These are phyloP conservation scores for Babesia gibsoni DNA, from an alignment of 169 alveolate species.

Conservation along the genomic window DNA sequence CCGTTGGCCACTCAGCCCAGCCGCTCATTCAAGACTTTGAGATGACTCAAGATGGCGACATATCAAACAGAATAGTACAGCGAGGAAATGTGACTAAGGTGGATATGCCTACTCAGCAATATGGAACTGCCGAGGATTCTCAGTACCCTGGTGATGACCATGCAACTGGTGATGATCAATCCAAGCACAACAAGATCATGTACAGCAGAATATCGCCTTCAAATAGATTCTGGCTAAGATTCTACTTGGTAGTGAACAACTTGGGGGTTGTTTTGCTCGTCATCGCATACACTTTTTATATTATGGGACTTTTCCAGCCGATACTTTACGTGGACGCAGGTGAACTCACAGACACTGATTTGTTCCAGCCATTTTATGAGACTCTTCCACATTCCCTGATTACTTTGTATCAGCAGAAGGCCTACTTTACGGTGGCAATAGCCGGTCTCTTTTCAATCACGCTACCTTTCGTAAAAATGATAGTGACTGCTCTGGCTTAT, in stretches of 20 bases:
- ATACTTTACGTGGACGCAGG: slow-evolving; percentile 56
- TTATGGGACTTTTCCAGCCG: slow-evolving; percentile 35
- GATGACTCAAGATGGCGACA: neutral
- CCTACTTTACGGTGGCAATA: slow-evolving; percentile 41
- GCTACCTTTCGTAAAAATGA: slow-evolving; percentile 60
- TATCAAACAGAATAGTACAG: neutral
- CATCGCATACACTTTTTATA: slow-evolving; percentile 47
- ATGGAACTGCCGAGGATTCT: neutral
- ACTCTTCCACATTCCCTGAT: slow-evolving; percentile 54
- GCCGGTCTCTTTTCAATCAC: slow-evolving; percentile 44
- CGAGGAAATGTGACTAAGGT: slow-evolving; percentile 7
- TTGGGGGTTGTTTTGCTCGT: slow-evolving; percentile 19
- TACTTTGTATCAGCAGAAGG: slow-evolving; percentile 41
- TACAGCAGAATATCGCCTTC: slow-evolving; percentile 35
- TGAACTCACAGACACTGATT: slow-evolving; percentile 42
- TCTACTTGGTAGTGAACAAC: slow-evolving; percentile 19
- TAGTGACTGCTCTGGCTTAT: slow-evolving; percentile 26
- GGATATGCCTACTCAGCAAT: neutral
- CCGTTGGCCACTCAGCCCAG: too few relatives aligned
- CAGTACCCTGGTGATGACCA: neutral
- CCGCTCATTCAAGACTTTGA: neutral
- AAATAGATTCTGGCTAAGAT: slow-evolving; percentile 34
- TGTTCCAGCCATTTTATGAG: slow-evolving; percentile 50
- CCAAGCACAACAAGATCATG: slow-evolving; percentile 8
- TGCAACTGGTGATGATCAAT: neutral